A percentile compares a stretch with the other conserved stretches of the same genome.
Evolutionary conservation across 345 rosid species (phyloP).

Genomic region (Dipteronia dyeriana): DNA sequence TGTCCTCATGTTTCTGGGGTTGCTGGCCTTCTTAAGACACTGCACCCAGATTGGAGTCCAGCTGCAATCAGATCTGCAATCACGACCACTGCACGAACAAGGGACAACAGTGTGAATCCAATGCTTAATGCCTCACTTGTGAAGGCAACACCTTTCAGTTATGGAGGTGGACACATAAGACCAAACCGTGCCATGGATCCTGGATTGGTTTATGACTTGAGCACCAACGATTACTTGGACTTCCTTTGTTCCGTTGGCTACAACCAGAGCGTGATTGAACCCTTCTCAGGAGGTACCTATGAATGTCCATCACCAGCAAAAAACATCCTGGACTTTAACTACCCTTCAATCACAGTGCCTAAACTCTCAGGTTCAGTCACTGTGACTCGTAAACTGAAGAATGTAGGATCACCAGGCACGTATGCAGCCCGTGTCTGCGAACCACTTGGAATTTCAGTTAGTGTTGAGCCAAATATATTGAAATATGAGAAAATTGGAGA

Average conservation of each 20-base stretch:
- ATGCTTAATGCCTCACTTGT: slow-evolving; percentile 31
- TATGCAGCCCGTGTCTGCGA: slow-evolving; percentile 36
- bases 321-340: slow-evolving; percentile 56
- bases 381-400: slow-evolving; percentile 53
- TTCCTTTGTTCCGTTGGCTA: slow-evolving; percentile 75
- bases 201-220: slow-evolving; percentile 69
- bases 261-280: slow-evolving; percentile 33
- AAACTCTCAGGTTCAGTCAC: slow-evolving; percentile 31
- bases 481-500: slow-evolving; percentile 44
- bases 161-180: slow-evolving; percentile 71
- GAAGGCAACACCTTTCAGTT: slow-evolving; percentile 57
- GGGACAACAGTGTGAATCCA: slow-evolving; percentile 47
- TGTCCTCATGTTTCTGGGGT: slow-evolving; percentile 64
- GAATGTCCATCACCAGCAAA: slow-evolving; percentile 45
- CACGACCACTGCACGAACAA: slow-evolving; percentile 60
- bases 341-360: slow-evolving; percentile 68
- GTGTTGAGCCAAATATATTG: slow-evolving; percentile 46
- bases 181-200: slow-evolving; percentile 79
- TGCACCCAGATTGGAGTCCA: slow-evolving; percentile 53
- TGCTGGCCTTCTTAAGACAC: slow-evolving; percentile 48
- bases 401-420: slow-evolving; percentile 61
- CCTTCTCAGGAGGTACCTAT: slow-evolving; percentile 34
- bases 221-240: slow-evolving; percentile 51
- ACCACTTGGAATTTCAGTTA: slow-evolving; percentile 53
- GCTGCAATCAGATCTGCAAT: slow-evolving; percentile 64